Evolutionary conservation across 1,139 yeast species (phyloP), one percentile per base, ranked within the genome.

Genomic region (Yamadazyma spencermartinsiae): DNA sequence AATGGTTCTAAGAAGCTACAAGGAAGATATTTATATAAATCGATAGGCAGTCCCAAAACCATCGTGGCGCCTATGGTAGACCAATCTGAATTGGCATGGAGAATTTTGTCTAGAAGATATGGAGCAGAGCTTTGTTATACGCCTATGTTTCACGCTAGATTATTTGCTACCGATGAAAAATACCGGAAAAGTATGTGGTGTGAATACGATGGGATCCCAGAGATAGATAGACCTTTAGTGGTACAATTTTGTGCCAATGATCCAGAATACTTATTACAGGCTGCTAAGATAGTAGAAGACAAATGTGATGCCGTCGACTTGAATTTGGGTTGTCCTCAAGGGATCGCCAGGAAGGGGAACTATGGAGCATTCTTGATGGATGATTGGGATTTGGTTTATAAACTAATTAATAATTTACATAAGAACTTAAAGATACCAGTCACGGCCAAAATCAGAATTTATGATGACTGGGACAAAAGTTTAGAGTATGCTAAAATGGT

Each of bases 41-140:
- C 76, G 11, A 66, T 92, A 12, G 95, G 95, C 0, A 54, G 65
- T 16, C 98, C 98, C 1, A 78, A 73, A 38, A 86, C 86, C 45
- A 82, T 94, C 13, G 95, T 94, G 18, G 98, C 98, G 1, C 99
- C 99, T 1, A 92, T 94, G 98, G 99, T 94, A 10, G 98, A 94
- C 60, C 98, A 89, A 51, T 82, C 92, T 2, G 98, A 94, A 55
- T 72, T 92, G 21, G 98, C 96, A 1, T 94, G 98, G 98, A 75
- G 99, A 50, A 76, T 88, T 13, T 65, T 94, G 14, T 86, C 96
- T 2, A 73, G 98, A 43, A 72, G 77, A 46, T 84, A 90, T 55
- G 99, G 98, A 1, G 98, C 98, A 0, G 87, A 90, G 4, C 67
- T 94, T 30, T 88, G 97, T 54, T 94, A 90, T 54, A 87, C 98